phyloP scores from a whole-genome alignment of 225 moss, liverwort and hornwort species.

The Physcomitrium patens region DNA sequence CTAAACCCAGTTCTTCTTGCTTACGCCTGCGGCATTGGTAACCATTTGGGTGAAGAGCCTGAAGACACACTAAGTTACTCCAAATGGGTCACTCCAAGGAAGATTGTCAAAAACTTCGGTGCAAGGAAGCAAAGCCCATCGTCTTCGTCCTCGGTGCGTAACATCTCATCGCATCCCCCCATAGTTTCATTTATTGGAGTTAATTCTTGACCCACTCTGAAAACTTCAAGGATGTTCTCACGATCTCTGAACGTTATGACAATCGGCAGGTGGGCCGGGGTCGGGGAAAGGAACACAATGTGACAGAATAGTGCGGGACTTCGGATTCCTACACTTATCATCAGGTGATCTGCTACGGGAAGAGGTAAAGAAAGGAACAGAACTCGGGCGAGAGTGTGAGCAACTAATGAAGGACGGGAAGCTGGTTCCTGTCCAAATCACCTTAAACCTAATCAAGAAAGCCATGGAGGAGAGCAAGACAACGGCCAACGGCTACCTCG shows the following conservation, averaged over 20 bases:
- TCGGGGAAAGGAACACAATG: constrained; percentile 96
- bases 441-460: constrained; percentile 61
- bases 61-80: background rate
- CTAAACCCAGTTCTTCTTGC: constrained; percentile 26
- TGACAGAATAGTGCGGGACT: constrained; percentile 76
- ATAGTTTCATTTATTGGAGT: background rate
- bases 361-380: constrained; percentile 70
- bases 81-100: constrained; percentile 22
- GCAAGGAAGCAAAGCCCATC: constrained; percentile 40
- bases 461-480: constrained; percentile 64
- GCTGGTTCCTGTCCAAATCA: constrained; percentile 73
- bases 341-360: constrained; percentile 76
- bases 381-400: constrained; percentile 62
- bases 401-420: constrained; percentile 88
- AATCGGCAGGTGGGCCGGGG: constrained; percentile 78
- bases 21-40: background rate
- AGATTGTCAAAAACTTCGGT: constrained; percentile 45
- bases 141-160: constrained; percentile 52
- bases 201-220: background rate
- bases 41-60: background rate
- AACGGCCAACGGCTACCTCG: constrained; percentile 59
- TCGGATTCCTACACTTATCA: constrained; percentile 85
- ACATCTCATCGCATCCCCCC: background rate
- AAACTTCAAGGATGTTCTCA: background rate
- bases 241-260: too few relatives aligned